Percentiles rank a stretch among this genome's conserved stretches.
phyloP scores from a whole-genome alignment of 495 filamentous ascomycete genomes.

The Penicillium robsamsonii region DNA sequence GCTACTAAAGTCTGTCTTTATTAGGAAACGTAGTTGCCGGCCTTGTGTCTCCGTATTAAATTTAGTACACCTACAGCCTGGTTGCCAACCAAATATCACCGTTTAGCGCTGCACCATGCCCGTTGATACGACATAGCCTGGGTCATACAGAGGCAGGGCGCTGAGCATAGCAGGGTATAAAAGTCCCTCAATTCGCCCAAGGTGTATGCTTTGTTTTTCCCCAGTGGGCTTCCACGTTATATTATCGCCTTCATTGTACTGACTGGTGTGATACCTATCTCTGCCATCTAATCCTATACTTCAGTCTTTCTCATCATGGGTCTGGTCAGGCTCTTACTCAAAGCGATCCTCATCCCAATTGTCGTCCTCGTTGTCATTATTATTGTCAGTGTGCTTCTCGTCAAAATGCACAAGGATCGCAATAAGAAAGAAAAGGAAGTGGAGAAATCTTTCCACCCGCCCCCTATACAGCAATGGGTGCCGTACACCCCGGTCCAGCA shows the following conservation, averaged over 20 bases:
- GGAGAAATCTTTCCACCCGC: slow-evolving; percentile 7
- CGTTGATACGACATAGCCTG: background rate
- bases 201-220: background rate
- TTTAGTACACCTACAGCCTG: background rate
- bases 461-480: slow-evolving; percentile 16
- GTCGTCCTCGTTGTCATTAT: slow-evolving; percentile 8
- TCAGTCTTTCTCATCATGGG: slow-evolving; percentile 6
- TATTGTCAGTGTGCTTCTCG: background rate
- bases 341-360: slow-evolving; percentile 15
- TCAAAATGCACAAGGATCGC: slow-evolving; percentile 13
- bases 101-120: slow-evolving; percentile 5
- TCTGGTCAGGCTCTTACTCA: slow-evolving; percentile 11
- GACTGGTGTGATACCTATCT: background rate
- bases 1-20: background rate
- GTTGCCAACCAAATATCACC: background rate
- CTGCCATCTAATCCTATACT: background rate
- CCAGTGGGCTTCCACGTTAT: background rate
- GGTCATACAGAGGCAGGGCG: slow-evolving; percentile 1
- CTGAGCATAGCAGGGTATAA: slow-evolving; percentile 3
- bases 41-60: background rate
- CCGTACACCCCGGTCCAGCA: slow-evolving; percentile 9
- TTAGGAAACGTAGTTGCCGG: background rate
- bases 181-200: background rate
- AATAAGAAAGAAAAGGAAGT: slow-evolving; percentile 10
- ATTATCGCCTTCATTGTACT: background rate